Base-by-base conservation (phyloP, 176 grass and related monocot genomes). In the Oryza australiensis region DNA sequence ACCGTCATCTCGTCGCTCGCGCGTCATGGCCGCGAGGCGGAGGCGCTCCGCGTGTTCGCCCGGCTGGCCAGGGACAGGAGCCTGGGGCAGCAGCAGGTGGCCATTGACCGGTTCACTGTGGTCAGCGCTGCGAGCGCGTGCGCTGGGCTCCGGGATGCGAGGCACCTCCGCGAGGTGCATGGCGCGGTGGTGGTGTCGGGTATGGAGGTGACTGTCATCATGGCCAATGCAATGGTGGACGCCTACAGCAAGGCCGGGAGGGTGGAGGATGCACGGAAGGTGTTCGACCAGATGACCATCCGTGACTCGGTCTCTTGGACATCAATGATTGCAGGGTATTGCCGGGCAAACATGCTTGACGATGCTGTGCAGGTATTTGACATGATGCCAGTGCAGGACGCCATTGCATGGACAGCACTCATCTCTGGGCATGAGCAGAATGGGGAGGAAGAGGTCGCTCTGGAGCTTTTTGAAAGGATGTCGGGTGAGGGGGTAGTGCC, bases 361-460 rank as follows among this genome's bases (percentile, higher is more conserved):
- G 60, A 83, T 22, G 92, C 92, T 1, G 29, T 84, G 11, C 35
- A 14, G 42, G 45, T 89, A 26, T 94, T 89, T 41, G 45, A 65
- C 42, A 78, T 72, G 73, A 89, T 89, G 83, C 84, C 81, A 2
- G 69, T 72, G 60, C 82, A 80, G 32, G 85, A 87, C 78, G 43
- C 12, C 3, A 20, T 87, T 46, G 83, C 92, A n/a, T 94, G 92
- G 92, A 91, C 87, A 20, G 81, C 92, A 40, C 82, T 94, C 55
- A 89, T 91, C 64, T 94, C 92, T 49, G 92, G 84, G 64, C 85
- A 91, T 57, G 89, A 83, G 74, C 92, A 94, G 89, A 94, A 91
- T 49, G 87, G 78, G 11, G 81, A 94, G 74, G 87, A 89, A 69
- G 87, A 87, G 15, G 49, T 78, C 3, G 87, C 89, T 64, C 74